phyloP scores from a whole-genome alignment of 345 rosid genomes.

The Aethionema arabicum region DNA sequence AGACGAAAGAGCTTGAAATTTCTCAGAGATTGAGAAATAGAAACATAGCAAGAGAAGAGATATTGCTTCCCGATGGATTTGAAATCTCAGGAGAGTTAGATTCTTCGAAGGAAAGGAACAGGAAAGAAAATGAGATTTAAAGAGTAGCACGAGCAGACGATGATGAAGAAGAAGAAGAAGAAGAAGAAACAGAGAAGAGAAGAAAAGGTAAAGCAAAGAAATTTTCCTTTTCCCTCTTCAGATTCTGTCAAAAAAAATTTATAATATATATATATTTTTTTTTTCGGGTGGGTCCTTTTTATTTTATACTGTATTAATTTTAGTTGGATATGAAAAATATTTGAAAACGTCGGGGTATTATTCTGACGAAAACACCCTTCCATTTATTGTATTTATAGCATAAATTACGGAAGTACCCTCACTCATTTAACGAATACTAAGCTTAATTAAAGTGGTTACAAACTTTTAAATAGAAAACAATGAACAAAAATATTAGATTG shows the following conservation, averaged over 20 bases:
- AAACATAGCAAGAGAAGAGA: constrained; percentile 13
- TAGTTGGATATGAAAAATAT: background rate
- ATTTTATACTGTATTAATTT: background rate
- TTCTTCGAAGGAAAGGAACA: background rate
- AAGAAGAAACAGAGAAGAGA: constrained; percentile 25
- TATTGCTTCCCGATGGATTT: constrained; percentile 24
- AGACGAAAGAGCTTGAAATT: constrained; percentile 22
- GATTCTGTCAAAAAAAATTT: constrained; percentile 32
- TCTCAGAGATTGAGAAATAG: constrained; percentile 24
- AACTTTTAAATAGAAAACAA: no score
- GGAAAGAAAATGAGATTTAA: constrained; percentile 15
- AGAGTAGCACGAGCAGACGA: constrained; percentile 20
- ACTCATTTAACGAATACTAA: no score
- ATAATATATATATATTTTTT: background rate
- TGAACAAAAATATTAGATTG: no score
- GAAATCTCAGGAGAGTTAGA: background rate
- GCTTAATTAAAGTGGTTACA: no score
- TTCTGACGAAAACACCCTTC: constrained; percentile 12
- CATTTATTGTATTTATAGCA: background rate
- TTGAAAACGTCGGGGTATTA: constrained; percentile 28
- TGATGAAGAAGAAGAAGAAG: background rate
- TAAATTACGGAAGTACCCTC: no score
- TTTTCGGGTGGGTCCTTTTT: constrained; percentile 8
- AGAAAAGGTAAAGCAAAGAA: constrained; percentile 22
- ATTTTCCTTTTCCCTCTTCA: constrained; percentile 19